Evolutionary conservation across 1,139 yeast species (phyloP).

Genomic region (Suhomyces bribrorum): DNA sequence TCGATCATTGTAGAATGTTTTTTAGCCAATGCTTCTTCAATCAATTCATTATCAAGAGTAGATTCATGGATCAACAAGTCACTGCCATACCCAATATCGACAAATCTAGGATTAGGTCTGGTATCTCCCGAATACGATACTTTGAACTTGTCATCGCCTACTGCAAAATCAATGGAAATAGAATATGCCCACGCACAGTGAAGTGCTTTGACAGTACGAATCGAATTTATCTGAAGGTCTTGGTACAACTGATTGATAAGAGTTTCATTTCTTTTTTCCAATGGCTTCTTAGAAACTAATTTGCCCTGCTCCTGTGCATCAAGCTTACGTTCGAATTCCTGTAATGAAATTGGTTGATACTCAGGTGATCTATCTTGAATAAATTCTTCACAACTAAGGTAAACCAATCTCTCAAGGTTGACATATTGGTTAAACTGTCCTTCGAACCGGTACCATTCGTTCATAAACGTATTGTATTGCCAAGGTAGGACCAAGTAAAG

Average conservation of each 20-base stretch:
- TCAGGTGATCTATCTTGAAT: conserved; percentile 30
- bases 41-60: conserved; percentile 77
- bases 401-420: conserved; percentile 47
- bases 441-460: conserved; percentile 72
- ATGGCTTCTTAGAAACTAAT: conserved; percentile 22
- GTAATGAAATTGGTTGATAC: conserved; percentile 29
- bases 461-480: conserved; percentile 66
- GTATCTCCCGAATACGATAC: conserved; percentile 95
- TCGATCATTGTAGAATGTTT: conserved; percentile 90
- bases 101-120: conserved; percentile 67
- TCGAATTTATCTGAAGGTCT: conserved; percentile 30
- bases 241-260: conserved; percentile 25
- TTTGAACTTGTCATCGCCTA: conserved; percentile 46
- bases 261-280: conserved; percentile 19
- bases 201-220: conserved; percentile 70
- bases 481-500: conserved; percentile 72
- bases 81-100: conserved; percentile 64
- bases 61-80: conserved; percentile 91
- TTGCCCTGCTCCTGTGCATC: conserved; percentile 22
- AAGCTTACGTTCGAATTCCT: conserved; percentile 34
- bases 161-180: conserved; percentile 54
- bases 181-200: conserved; percentile 89
- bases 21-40: conserved; percentile 80
- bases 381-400: conserved; percentile 71
- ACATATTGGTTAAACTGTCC: conserved; percentile 25